Percentiles rank a stretch among this genome's conserved stretches.
These are phyloP conservation scores for Yamadazyma atmosphaerica DNA, from an alignment of 1,139 yeast species.

Conservation along the genomic window DNA sequence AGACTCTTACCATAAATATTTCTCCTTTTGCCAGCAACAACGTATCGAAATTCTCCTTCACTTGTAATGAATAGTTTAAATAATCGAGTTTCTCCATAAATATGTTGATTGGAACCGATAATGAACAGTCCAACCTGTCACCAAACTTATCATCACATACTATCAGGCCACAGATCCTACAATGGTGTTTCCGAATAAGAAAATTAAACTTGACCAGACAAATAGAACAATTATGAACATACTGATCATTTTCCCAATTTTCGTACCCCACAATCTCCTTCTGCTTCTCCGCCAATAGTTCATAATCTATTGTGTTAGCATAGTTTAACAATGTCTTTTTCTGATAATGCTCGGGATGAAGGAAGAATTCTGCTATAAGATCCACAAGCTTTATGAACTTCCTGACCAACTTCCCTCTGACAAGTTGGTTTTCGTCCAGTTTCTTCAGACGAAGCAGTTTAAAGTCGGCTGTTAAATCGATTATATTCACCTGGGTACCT, in stretches of 20 bases:
- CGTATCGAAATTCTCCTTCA: conserved; percentile 19
- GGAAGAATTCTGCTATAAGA: conserved; percentile 14
- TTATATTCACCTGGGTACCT: conserved; percentile 34
- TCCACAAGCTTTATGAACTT: conserved; percentile 52
- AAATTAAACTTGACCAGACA: conserved; percentile 62
- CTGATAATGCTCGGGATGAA: conserved; percentile 4
- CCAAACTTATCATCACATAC: conserved; percentile 69
- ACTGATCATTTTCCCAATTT: conserved; percentile 67
- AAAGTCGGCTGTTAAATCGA: conserved; percentile 52
- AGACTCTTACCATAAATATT: conserved; percentile 45
- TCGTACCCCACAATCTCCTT: conserved; percentile 39
- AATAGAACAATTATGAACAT: conserved; percentile 56
- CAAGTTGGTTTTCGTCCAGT: conserved; percentile 46
- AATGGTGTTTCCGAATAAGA: conserved; percentile 77
- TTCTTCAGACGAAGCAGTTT: conserved; percentile 35
- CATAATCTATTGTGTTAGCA: conserved; percentile 4
- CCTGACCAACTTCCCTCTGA: conserved; percentile 60
- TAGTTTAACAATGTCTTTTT: conserved; percentile 4
- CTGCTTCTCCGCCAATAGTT: conserved; percentile 16
- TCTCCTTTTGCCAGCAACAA: conserved; percentile 16
- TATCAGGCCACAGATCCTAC: conserved; percentile 78
- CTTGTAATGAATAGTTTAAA: conserved; percentile 37
- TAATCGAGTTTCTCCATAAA: conserved; percentile 44
- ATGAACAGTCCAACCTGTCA: conserved; percentile 56
- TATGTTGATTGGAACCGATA: conserved; percentile 60